Evolutionary conservation across 139 green algal genomes (phyloP).

Genomic region (Coccomyxa sp.): DNA sequence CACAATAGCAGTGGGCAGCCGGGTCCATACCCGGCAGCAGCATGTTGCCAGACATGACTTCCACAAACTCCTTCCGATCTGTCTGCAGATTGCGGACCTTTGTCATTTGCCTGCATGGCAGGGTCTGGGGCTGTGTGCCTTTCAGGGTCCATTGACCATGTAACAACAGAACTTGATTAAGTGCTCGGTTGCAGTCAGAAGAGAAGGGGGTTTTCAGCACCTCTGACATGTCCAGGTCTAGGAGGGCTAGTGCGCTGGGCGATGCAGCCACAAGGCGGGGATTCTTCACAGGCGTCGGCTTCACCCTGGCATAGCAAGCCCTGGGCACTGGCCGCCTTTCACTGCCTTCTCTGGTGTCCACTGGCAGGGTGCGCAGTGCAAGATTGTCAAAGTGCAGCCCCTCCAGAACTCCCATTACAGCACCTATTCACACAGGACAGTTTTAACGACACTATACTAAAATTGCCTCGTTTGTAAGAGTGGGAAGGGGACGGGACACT

Average conservation of each 20-base stretch:
- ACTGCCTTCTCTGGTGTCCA: background rate
- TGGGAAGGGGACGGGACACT: no score
- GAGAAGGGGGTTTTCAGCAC: conserved; percentile 8
- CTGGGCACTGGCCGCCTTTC: conserved; percentile 27
- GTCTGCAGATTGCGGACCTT: conserved; percentile 18
- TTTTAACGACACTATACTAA: no score
- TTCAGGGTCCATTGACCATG: background rate
- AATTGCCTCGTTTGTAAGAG: no score
- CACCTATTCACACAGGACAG: no score
- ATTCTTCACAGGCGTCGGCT: conserved; percentile 53
- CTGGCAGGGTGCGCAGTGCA: conserved; percentile 5
- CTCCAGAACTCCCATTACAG: background rate
- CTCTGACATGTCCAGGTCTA: conserved; percentile 40
- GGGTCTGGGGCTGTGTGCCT: background rate
- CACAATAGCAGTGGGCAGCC: conserved; percentile 75
- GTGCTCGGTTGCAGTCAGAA: no score
- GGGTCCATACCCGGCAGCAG: conserved; percentile 40
- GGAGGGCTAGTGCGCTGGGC: conserved; percentile 34
- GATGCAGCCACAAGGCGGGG: conserved; percentile 37
- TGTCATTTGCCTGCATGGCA: no score
- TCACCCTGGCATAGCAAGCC: conserved; percentile 55
- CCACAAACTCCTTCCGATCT: conserved; percentile 58
- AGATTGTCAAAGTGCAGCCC: conserved; percentile 1
- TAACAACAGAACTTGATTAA: background rate
- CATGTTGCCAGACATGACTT: conserved; percentile 58